Evolutionary conservation across 164 flowering plant genomes (phyloP), one percentile per base, ranked within the genome.

Genomic region (Stephania cephalantha): DNA sequence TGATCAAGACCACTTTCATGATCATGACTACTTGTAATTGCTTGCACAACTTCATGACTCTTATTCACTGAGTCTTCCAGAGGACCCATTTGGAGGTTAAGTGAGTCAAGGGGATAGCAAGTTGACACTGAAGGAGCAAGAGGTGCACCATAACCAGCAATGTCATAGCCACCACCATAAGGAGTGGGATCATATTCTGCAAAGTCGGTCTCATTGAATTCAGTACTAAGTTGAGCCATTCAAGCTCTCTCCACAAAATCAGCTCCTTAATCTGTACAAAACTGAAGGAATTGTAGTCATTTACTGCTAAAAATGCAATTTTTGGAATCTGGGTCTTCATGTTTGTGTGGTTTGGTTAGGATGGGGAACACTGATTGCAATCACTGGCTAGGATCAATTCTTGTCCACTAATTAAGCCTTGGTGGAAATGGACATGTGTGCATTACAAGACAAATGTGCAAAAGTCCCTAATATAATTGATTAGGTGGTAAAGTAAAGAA

Each of bases 141-240:
- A 29, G 98, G 90, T 50, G 83, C 79, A 22, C 98, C 98, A 64
- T 91, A 94, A 20, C 25, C 63, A 69, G 76, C 71, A 5, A 70
- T 69, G 78, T 94, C 90, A 71, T 83, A 94, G 6, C 98, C 98
- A 71, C 98, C 97, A 35, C 69, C 85, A 71, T 89, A 94, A 46
- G 97, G 96, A 7, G 91, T 89, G 8, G 92, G 90, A 79, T 94
- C 89, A 67, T 87, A 90, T n/a, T 90, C 92, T 5, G 76, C 81
- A 58, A 82, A 87, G 1, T 84, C 87, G 13, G 83, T 77, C 63
- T 71, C 85, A n/a, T 79, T 72, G 64, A 80, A 81, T 6, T 82
- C 85, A 4, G 73, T 29, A 12, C 13, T 45, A 63, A 82, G 75
- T 71, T 79, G 69, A 35, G 87, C 65, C 73, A 75, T 75, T 31